phyloP scores from a whole-genome alignment of 2,329 filamentous ascomycete species.

The Neonectria faginata region DNA sequence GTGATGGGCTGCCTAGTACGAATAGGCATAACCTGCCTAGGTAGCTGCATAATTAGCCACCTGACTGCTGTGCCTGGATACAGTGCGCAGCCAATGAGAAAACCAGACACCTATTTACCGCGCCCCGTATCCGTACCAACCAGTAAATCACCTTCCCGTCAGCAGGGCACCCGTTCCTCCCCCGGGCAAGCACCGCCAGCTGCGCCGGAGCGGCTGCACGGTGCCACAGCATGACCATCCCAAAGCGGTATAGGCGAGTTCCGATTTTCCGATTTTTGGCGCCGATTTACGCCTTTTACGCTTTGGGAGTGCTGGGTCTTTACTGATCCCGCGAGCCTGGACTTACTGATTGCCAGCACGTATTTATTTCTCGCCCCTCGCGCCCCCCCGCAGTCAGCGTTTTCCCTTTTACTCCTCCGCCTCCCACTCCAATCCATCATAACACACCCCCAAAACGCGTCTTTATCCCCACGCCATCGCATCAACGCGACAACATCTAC shows the following conservation, averaged over 20 bases:
- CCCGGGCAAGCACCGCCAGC: constrained; percentile 2
- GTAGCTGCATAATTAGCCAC: background rate
- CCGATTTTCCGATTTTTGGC: constrained; percentile 23
- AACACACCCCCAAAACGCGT: constrained; percentile 41
- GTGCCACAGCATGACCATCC: constrained; percentile 8
- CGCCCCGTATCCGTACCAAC: constrained; percentile 8
- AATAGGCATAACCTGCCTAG: too few relatives aligned
- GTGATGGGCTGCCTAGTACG: background rate
- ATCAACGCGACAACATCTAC: constrained; percentile 46
- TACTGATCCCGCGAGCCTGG: constrained; percentile 43
- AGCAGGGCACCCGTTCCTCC: constrained; percentile 2
- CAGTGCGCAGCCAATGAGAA: constrained; percentile 23
- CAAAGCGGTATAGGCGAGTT: constrained; percentile 20
- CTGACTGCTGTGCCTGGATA: background rate
- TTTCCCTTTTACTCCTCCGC: constrained; percentile 39
- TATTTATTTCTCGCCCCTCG: constrained; percentile 51
- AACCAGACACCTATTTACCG: background rate
- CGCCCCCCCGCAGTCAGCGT: constrained; percentile 44
- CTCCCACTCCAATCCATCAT: constrained; percentile 21
- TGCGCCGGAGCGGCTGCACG: background rate
- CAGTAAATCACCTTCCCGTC: background rate
- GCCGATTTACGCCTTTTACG: constrained; percentile 23
- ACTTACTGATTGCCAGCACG: constrained; percentile 52
- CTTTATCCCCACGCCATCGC: constrained; percentile 43
- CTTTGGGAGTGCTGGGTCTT: constrained; percentile 23